Evolutionary conservation across 441 rosid genomes (phyloP).

Genomic region (Sinapis alba): DNA sequence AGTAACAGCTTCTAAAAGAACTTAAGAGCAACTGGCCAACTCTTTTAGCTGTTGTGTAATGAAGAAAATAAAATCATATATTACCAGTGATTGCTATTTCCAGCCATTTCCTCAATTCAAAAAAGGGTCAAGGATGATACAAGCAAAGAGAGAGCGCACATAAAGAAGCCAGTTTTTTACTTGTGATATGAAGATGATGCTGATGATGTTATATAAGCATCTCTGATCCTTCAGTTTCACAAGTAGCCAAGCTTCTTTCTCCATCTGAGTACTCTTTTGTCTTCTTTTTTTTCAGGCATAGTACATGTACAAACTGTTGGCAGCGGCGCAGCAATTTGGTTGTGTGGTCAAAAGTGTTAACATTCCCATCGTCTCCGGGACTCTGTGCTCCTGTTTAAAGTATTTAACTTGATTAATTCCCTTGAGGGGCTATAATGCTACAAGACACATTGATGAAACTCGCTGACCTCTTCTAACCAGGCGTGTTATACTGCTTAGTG

Average conservation of each 20-base stretch:
- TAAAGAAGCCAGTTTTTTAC: not conserved
- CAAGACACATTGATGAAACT: not conserved
- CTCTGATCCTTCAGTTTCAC: constrained; percentile 22
- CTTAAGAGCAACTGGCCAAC: constrained; percentile 6
- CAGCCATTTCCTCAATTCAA: constrained; percentile 1
- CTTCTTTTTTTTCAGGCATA: constrained; percentile 46
- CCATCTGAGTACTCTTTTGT: constrained; percentile 13
- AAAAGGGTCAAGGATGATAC: constrained; percentile 31
- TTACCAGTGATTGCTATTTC: not conserved
- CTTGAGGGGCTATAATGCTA: not conserved
- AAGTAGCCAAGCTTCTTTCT: constrained; percentile 26
- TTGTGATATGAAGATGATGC: constrained; percentile 30
- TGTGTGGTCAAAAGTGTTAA: constrained; percentile 62
- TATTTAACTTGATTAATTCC: constrained; percentile 1
- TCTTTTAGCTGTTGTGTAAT: not conserved
- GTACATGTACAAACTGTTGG: constrained; percentile 79
- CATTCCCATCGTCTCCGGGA: constrained; percentile 58
- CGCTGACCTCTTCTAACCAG: constrained; percentile 68
- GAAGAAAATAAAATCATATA: constrained; percentile 20
- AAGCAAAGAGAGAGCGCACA: constrained; percentile 1
- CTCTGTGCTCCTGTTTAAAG: constrained; percentile 51
- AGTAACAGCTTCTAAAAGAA: not conserved
- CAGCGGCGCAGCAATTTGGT: constrained; percentile 71
- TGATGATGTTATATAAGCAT: constrained; percentile 17
- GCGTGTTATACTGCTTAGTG: constrained; percentile 83